phyloP scores from a whole-genome alignment of 2,329 filamentous ascomycete genomes.

The Arthrobotrys musiformis region DNA sequence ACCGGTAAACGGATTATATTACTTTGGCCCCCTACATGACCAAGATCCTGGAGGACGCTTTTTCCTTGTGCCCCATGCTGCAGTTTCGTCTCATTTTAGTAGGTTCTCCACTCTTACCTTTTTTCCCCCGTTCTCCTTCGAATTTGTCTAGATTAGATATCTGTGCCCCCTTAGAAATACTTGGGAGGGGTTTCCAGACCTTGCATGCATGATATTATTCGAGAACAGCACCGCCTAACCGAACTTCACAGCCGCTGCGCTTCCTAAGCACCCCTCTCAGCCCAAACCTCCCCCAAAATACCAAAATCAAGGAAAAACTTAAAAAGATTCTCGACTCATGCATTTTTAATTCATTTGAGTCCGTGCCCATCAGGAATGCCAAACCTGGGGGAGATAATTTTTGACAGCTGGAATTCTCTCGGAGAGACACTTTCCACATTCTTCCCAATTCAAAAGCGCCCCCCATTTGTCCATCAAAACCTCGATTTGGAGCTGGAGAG shows the following conservation, averaged over 20 bases:
- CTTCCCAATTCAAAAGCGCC: background rate
- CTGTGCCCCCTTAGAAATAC: background rate
- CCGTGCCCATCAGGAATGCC: conserved; percentile 2
- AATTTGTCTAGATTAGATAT: background rate
- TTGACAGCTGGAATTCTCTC: background rate
- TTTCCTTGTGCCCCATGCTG: background rate
- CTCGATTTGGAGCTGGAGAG: background rate
- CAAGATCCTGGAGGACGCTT: background rate
- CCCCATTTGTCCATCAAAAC: background rate
- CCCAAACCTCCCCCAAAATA: background rate
- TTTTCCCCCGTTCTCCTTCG: too few relatives aligned
- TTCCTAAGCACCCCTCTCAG: too few relatives aligned
- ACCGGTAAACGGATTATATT: conserved; percentile 3
- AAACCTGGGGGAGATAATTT: background rate
- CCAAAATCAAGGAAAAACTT: background rate
- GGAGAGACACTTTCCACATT: background rate
- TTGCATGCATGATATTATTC: background rate
- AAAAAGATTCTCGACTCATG: background rate
- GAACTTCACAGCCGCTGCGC: conserved; percentile 11
- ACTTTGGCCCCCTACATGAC: background rate
- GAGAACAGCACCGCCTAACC: background rate
- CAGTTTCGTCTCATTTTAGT: background rate
- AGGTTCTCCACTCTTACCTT: background rate
- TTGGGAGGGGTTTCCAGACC: background rate
- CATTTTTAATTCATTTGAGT: background rate